Conservation (phyloP, 208 protist genomes). For the Acanthamoeba healyi region DNA sequence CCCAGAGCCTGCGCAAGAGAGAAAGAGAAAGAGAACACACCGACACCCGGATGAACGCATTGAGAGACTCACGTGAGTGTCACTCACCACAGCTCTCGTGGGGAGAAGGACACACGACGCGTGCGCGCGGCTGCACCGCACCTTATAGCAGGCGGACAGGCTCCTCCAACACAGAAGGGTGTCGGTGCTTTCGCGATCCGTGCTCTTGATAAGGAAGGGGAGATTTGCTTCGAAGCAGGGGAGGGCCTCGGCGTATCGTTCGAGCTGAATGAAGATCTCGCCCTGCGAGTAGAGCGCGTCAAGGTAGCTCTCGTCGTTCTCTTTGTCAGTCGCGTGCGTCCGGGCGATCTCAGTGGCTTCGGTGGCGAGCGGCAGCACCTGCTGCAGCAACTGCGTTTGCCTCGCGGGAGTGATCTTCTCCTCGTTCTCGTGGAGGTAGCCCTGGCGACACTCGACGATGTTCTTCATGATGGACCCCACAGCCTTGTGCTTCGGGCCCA, state of each 20-base stretch:
- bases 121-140: no score
- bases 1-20: not conserved
- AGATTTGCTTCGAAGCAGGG: slow-evolving; percentile 44
- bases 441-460: slow-evolving; percentile 55
- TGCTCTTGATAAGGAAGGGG: not conserved
- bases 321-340: not conserved
- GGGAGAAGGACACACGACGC: no score
- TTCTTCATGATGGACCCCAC: slow-evolving; percentile 43
- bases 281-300: slow-evolving; percentile 16
- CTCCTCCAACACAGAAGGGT: not conserved
- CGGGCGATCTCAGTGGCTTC: slow-evolving; percentile 48
- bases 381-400: not conserved
- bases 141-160: not conserved
- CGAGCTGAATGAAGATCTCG: slow-evolving; percentile 39
- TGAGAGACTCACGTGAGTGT: no score
- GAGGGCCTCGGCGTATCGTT: slow-evolving; percentile 40
- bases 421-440: slow-evolving; percentile 2
- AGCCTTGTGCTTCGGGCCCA: slow-evolving; percentile 53
- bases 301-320: not conserved
- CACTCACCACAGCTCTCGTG: no score
- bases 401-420: not conserved
- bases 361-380: not conserved
- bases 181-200: not conserved
- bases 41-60: no score
- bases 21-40: not conserved